A percentile compares a stretch with the other conserved stretches of the same genome.
These are phyloP conservation scores for Mortierella sp. DNA, from an alignment of 371 early-diverging fungal genomes.

Conservation along the genomic window DNA sequence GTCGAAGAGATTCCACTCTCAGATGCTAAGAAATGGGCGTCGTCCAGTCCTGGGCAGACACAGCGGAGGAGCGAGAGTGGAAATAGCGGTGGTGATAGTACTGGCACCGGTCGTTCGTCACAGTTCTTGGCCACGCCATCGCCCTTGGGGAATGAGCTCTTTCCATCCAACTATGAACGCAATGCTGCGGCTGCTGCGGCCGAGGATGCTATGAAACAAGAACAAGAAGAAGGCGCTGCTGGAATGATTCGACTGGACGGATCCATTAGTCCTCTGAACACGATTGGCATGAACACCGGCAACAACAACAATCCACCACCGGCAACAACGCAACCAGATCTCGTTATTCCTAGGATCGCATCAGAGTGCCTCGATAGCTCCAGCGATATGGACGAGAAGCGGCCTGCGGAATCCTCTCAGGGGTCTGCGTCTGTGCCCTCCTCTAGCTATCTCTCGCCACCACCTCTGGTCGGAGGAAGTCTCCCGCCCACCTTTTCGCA, in stretches of 20 bases:
- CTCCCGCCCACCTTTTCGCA: background rate
- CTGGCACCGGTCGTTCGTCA: background rate
- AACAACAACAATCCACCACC: background rate
- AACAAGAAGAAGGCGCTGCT: background rate
- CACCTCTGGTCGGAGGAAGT: background rate
- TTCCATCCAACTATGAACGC: conserved; percentile 25
- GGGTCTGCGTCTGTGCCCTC: background rate
- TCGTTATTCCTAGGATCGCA: background rate
- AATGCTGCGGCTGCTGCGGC: conserved; percentile 20
- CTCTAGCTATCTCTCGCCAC: background rate
- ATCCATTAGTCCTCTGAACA: background rate
- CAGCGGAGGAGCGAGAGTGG: background rate
- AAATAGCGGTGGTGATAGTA: background rate
- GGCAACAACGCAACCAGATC: background rate
- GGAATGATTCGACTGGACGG: background rate
- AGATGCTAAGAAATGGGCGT: conserved; percentile 6
- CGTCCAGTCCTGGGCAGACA: background rate
- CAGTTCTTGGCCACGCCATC: background rate
- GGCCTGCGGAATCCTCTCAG: background rate
- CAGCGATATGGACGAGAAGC: background rate
- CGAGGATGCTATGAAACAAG: background rate
- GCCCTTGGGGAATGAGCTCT: background rate
- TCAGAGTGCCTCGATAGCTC: background rate
- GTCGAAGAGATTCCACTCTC: conserved; percentile 20
- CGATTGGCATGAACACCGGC: background rate